phyloP scores from a whole-genome alignment of 2,329 filamentous ascomycete genomes.

The Fusarium concolor region DNA sequence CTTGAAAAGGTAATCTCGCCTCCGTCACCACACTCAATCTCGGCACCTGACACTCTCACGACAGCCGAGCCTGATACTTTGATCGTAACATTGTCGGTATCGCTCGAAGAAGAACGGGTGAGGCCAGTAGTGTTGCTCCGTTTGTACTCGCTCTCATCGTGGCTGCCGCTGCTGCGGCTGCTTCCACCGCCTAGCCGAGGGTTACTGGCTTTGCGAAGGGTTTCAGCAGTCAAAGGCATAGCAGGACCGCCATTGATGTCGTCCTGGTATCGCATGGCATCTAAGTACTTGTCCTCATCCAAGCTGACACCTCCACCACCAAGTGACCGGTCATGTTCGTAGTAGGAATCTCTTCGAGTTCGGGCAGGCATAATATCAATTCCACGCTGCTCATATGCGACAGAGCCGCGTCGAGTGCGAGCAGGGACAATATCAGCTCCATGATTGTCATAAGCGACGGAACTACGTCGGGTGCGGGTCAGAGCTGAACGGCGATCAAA shows the following conservation, averaged over 20 bases:
- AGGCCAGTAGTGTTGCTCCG: conserved; percentile 72
- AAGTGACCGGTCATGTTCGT: conserved; percentile 52
- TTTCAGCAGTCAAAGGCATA: conserved; percentile 66
- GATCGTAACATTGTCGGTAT: conserved; percentile 71
- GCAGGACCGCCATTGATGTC: conserved; percentile 59
- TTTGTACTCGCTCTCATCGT: conserved; percentile 72
- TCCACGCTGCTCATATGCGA: conserved; percentile 54
- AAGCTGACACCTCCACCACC: conserved; percentile 51
- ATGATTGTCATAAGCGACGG: conserved; percentile 53
- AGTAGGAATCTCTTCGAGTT: conserved; percentile 56
- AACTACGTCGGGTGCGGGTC: conserved; percentile 51
- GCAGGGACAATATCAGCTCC: conserved; percentile 56
- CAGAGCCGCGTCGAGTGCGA: conserved; percentile 51
- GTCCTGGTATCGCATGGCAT: conserved; percentile 63
- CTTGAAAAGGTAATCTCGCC: conserved; percentile 69
- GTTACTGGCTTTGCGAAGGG: conserved; percentile 63
- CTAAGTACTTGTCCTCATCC: conserved; percentile 54
- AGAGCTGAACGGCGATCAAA: conserved; percentile 52
- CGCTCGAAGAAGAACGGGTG: conserved; percentile 63
- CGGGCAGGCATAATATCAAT: conserved; percentile 52
- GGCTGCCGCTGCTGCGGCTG: conserved; percentile 69
- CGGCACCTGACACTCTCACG: conserved; percentile 66
- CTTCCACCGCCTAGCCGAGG: conserved; percentile 58
- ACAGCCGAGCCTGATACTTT: conserved; percentile 67
- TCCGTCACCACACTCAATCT: conserved; percentile 69